Evolutionary conservation across 495 filamentous ascomycete species (phyloP).

Genomic region (Penicillium odoratum): DNA sequence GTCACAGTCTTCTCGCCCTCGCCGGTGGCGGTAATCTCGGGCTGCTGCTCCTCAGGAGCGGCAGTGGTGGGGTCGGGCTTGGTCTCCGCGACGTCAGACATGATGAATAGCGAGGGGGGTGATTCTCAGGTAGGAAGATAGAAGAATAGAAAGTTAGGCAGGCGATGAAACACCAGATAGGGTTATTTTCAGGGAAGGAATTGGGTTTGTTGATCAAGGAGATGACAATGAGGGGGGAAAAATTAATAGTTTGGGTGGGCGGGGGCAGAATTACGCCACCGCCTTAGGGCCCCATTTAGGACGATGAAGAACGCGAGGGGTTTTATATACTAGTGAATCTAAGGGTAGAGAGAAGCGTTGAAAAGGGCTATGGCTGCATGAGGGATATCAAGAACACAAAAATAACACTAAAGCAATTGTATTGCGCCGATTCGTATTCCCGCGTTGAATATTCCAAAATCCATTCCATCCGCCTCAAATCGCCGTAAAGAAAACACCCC

Average conservation of each 20-base stretch:
- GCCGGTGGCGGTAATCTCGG: slow-evolving; percentile 37
- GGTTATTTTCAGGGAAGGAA: slow-evolving; percentile 14
- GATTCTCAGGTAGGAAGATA: slow-evolving; percentile 1
- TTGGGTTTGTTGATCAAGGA: slow-evolving; percentile 30
- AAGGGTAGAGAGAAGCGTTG: neutral
- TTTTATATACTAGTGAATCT: neutral
- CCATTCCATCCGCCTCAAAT: slow-evolving; percentile 16
- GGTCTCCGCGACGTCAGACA: slow-evolving; percentile 51
- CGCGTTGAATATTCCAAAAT: slow-evolving; percentile 11
- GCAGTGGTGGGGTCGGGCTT: slow-evolving; percentile 51
- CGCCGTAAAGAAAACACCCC: slow-evolving; percentile 26
- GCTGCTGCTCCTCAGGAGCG: slow-evolving; percentile 42
- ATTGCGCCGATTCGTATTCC: slow-evolving; percentile 20
- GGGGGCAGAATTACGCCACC: slow-evolving; percentile 24
- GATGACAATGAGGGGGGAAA: slow-evolving; percentile 33
- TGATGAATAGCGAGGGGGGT: slow-evolving; percentile 24
- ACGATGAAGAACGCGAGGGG: slow-evolving; percentile 20
- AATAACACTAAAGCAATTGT: slow-evolving; percentile 17
- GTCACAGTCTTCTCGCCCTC: slow-evolving; percentile 39
- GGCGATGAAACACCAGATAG: slow-evolving; percentile 13
- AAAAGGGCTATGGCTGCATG: slow-evolving; percentile 12
- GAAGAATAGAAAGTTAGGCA: slow-evolving; percentile 4
- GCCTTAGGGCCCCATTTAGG: slow-evolving; percentile 19
- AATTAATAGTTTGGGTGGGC: slow-evolving; percentile 31
- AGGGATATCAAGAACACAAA: slow-evolving; percentile 1